Evolutionary conservation across 31 red algal species (phyloP).

Genomic region (Asparagopsis taxiformis): DNA sequence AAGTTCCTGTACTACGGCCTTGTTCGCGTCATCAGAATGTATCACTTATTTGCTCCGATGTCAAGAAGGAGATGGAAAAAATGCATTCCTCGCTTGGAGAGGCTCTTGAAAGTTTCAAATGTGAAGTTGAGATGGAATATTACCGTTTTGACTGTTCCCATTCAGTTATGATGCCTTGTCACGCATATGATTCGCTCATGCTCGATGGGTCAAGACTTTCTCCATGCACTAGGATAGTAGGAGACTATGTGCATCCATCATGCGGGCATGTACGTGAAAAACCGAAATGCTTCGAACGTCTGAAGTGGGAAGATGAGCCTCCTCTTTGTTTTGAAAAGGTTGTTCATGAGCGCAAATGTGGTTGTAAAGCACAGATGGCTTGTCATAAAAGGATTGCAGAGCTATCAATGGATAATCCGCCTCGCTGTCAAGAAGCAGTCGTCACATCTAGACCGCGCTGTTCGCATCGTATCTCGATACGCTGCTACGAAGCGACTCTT

Average conservation of each 20-base stretch:
- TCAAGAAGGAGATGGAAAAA: not conserved
- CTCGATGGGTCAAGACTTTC: not conserved
- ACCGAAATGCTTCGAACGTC: conserved; percentile 21
- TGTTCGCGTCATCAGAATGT: conserved; percentile 18
- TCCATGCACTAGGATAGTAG: conserved; percentile 15
- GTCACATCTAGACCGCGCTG: conserved; percentile 25
- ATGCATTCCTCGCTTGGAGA: not conserved
- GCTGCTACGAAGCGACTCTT: conserved; percentile 24
- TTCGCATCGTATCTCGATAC: conserved; percentile 32
- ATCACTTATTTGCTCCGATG: conserved; percentile 14
- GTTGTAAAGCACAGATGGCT: conserved; percentile 24
- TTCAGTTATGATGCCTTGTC: conserved; percentile 15
- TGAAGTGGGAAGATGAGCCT: conserved; percentile 15
- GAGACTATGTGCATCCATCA: conserved; percentile 40
- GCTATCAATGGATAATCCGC: conserved; percentile 5
- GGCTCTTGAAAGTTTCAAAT: conserved; percentile 7
- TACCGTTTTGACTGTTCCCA: conserved; percentile 40
- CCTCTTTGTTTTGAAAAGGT: conserved; percentile 17
- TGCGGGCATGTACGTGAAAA: conserved; percentile 29
- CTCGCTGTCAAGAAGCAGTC: conserved; percentile 37
- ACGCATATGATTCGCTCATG: not conserved
- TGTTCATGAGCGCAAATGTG: conserved; percentile 36
- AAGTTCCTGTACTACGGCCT: conserved; percentile 13
- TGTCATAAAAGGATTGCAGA: conserved; percentile 35
- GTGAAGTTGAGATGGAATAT: conserved; percentile 22